phyloP scores from a whole-genome alignment of 2,329 filamentous ascomycete genomes.

The Aspergillus sp. region DNA sequence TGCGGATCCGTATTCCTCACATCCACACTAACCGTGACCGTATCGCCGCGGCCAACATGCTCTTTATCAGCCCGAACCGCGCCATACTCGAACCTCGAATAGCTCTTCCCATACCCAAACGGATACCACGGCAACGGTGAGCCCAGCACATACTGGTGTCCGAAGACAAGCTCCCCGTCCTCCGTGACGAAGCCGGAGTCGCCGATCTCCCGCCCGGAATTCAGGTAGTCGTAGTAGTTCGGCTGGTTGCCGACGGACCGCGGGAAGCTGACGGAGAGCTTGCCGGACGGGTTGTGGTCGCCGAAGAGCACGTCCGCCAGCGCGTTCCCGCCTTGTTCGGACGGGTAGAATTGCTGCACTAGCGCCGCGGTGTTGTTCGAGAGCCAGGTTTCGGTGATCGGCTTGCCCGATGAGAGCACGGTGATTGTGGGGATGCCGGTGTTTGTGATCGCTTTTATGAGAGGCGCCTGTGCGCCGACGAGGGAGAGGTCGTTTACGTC shows the following conservation, averaged over 20 bases:
- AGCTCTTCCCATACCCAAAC: constrained; percentile 60
- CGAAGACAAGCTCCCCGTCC: constrained; percentile 56
- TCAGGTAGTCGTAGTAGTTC: constrained; percentile 63
- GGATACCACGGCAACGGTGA: constrained; percentile 52
- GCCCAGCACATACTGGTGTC: constrained; percentile 55
- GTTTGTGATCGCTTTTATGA: constrained; percentile 58
- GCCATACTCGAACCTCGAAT: constrained; percentile 53
- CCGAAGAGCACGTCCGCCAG: constrained; percentile 59
- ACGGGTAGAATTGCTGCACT: constrained; percentile 66
- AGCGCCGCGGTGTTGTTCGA: constrained; percentile 55
- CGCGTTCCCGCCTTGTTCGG: constrained; percentile 57
- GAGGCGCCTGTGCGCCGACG: constrained; percentile 58
- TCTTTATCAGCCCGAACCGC: constrained; percentile 26
- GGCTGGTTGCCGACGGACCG: constrained; percentile 58
- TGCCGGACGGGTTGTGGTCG: constrained; percentile 56
- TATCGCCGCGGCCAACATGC: constrained; percentile 44
- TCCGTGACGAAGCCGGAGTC: constrained; percentile 45
- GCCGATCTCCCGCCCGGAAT: constrained; percentile 49
- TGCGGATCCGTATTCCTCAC: constrained; percentile 49
- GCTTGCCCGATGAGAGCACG: constrained; percentile 61
- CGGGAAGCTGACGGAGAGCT: constrained; percentile 58
- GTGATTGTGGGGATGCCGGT: constrained; percentile 60
- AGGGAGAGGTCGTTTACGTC: constrained; percentile 56
- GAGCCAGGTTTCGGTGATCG: constrained; percentile 65
- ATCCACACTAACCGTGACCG: constrained; percentile 49